A percentile compares a stretch with the other conserved stretches of the same genome.
Conservation (phyloP, 2,329 filamentous ascomycete genomes). For the Zasmidium cellare region DNA sequence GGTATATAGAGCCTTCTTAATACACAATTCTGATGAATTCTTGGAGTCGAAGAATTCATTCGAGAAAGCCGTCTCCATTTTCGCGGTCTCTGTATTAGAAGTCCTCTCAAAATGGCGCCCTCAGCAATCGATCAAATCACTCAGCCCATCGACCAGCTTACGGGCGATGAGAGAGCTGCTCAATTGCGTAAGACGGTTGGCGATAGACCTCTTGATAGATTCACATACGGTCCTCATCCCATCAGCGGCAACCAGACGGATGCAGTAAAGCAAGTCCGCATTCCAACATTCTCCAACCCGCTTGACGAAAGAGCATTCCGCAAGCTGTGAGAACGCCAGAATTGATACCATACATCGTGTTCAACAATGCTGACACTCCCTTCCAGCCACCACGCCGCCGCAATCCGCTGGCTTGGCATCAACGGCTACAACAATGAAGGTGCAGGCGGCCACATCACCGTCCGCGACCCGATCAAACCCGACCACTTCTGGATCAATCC, state of each 20-base stretch:
- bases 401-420: constrained; percentile 20
- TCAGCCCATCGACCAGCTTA: constrained; percentile 1
- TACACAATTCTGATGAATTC: too few relatives aligned
- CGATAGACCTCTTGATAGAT: constrained; percentile 19
- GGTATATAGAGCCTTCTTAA: too few relatives aligned
- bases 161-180: constrained; percentile 13
- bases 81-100: too few relatives aligned
- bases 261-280: constrained; percentile 21
- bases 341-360: too few relatives aligned
- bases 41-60: too few relatives aligned
- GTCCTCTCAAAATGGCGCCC: constrained; percentile 23
- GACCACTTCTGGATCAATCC: constrained; percentile 40
- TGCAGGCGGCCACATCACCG: constrained; percentile 35
- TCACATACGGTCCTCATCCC: constrained; percentile 22
- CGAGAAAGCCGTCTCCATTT: too few relatives aligned
- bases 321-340: constrained; percentile 7
- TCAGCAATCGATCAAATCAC: constrained; percentile 7
- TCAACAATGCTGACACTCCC: too few relatives aligned
- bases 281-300: constrained; percentile 17
- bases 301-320: constrained; percentile 20
- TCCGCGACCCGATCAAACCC: constrained; percentile 40
- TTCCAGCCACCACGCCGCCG: constrained; percentile 14
- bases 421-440: constrained; percentile 25
- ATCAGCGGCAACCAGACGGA: constrained; percentile 18
- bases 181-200: constrained; percentile 15